Conservation (phyloP, 2,329 filamentous ascomycete species). For the Graphilbum fragrans region DNA sequence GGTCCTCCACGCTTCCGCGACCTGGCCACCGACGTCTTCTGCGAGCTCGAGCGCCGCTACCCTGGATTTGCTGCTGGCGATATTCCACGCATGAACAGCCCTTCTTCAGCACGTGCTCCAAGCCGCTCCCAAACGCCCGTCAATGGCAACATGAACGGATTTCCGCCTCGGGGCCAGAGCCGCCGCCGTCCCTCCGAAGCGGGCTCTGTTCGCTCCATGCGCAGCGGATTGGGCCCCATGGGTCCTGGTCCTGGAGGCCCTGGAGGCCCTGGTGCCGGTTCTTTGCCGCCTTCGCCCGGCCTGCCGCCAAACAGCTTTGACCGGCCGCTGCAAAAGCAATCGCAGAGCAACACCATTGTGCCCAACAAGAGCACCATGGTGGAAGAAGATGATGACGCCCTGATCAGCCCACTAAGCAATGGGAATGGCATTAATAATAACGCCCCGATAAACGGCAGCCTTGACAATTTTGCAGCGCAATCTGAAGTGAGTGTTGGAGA, state of each 20-base stretch:
- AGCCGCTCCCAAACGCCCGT: slow-evolving; percentile 52
- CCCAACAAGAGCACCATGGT: slow-evolving; percentile 97
- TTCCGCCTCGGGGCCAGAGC: slow-evolving; percentile 37
- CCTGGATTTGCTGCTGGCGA: slow-evolving; percentile 65
- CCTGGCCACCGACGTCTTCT: slow-evolving; percentile 90
- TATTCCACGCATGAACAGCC: slow-evolving; percentile 56
- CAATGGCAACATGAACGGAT: slow-evolving; percentile 32
- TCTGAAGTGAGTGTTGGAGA: neutral
- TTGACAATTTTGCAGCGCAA: neutral
- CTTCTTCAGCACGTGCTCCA: slow-evolving; percentile 48
- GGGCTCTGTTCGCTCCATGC: slow-evolving; percentile 41
- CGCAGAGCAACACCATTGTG: slow-evolving; percentile 91
- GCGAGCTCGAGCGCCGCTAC: slow-evolving; percentile 82
- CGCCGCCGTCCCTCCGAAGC: slow-evolving; percentile 48
- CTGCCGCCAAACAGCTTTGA: slow-evolving; percentile 53
- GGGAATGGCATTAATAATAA: slow-evolving; percentile 34
- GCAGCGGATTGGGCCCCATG: slow-evolving; percentile 14
- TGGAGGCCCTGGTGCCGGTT: slow-evolving; percentile 4
- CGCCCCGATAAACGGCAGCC: slow-evolving; percentile 16
- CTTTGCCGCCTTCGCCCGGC: slow-evolving; percentile 46
- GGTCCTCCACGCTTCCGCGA: slow-evolving; percentile 80
- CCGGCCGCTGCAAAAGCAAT: slow-evolving; percentile 73
- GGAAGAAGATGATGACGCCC: slow-evolving; percentile 72
- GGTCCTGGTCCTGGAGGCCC: slow-evolving; percentile 9
- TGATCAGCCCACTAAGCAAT: slow-evolving; percentile 19